Evolutionary conservation across 1,139 yeast genomes (phyloP), one percentile per base, ranked within the genome.

Genomic region (Geotrichum macrosporum): DNA sequence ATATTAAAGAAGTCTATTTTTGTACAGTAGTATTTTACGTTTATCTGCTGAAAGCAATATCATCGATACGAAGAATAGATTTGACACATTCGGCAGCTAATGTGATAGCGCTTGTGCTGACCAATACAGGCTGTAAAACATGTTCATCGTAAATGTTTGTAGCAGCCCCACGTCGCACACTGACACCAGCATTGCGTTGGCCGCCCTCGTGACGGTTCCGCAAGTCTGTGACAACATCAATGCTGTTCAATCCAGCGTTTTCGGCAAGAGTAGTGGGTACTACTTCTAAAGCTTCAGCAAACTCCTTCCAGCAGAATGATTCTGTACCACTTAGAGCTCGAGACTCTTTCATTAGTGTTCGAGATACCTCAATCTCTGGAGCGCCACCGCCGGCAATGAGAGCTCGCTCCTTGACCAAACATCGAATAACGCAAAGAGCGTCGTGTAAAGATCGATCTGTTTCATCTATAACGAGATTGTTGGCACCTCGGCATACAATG

Each of bases 371-470:
- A 57, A 92, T 81, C 70, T 92, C 99, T 41, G 98, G 96, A 4
- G 98, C 97, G 57, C 98, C 98, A 56, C 99, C 99, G 59, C 99
- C 99, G 12, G 97, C 96, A 69, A 92, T 87, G 62, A 92, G 74
- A 2, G 96, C 97, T 64, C 80, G 84, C 68, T 89, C 92, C 66
- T 92, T 89, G 35, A 94, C 97, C 50, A 92, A 73, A 72, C 98
- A 92, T 66, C 97, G 81, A 50, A 94, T 78, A 22, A 94, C 99
- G 75, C 99, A 92, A 51, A 94, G 76, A 1, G 98, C 97, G 68
- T 92, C 99, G 63, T 92, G 99, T 57, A 92, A 73, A 4, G 97
- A 88, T 67, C 98, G 82, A 66, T 94, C 99, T 97, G 81, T 71
- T 92, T 98, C n/a, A n/a, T n/a, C n/a, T 65, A 92, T 98, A 53